Evolutionary conservation across 2,329 filamentous ascomycete species (phyloP).

Genomic region (Grosmannia serpens): DNA sequence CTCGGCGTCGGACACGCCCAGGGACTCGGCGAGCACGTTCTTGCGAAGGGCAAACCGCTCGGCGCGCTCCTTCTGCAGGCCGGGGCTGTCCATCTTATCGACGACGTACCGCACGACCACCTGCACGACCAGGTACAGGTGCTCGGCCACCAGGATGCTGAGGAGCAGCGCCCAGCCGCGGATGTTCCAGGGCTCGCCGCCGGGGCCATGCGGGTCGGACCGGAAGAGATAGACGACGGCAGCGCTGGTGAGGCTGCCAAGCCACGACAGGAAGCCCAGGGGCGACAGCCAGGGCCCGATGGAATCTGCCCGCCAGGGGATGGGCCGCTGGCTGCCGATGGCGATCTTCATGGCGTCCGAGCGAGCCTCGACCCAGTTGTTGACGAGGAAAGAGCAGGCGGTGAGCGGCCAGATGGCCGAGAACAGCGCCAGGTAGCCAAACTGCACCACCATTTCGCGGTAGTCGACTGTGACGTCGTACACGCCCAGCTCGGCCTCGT

Average conservation of each 20-base stretch:
- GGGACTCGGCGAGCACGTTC: constrained; percentile 61
- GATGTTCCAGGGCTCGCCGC: constrained; percentile 58
- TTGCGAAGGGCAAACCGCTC: constrained; percentile 75
- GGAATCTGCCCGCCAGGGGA: constrained; percentile 80
- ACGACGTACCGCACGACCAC: constrained; percentile 62
- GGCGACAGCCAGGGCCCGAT: constrained; percentile 89
- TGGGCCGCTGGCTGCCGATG: constrained; percentile 75
- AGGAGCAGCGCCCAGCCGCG: constrained; percentile 72
- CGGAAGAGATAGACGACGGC: constrained; percentile 86
- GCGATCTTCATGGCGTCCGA: constrained; percentile 89
- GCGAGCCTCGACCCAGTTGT: constrained; percentile 93
- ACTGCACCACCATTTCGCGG: constrained; percentile 85
- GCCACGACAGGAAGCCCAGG: constrained; percentile 83
- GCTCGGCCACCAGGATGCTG: constrained; percentile 75
- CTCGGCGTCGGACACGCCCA: constrained; percentile 45
- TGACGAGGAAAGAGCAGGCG: constrained; percentile 75
- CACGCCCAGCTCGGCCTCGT: constrained; percentile 67
- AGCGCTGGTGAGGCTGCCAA: constrained; percentile 77
- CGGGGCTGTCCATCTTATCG: constrained; percentile 72
- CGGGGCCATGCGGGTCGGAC: constrained; percentile 51
- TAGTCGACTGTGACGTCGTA: constrained; percentile 91
- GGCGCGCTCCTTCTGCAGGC: constrained; percentile 71
- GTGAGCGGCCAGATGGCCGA: constrained; percentile 94
- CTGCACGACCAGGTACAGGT: constrained; percentile 74
- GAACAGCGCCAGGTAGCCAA: constrained; percentile 79